Evolutionary conservation across 1,139 yeast species (phyloP).

Genomic region (Kurtzmaniella quercitrusa): DNA sequence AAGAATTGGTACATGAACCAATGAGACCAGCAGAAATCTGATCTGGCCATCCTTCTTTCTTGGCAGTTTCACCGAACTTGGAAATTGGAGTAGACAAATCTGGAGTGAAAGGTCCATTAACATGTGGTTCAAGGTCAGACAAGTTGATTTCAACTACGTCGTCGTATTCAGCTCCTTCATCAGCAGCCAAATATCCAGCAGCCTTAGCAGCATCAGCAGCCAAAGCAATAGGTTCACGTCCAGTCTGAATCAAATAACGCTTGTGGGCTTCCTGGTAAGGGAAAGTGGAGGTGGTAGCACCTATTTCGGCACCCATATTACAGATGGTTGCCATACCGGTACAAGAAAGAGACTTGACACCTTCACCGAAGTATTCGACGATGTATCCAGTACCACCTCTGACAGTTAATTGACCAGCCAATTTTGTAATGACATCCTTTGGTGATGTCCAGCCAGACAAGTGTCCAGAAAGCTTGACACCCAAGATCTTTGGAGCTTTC

Average conservation of each 20-base stretch:
- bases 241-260: constrained; percentile 76
- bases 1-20: constrained; percentile 97
- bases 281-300: constrained; percentile 96
- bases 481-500: constrained; percentile 90
- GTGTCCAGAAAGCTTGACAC: constrained; percentile 85
- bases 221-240: constrained; percentile 75
- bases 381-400: constrained; percentile 97
- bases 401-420: constrained; percentile 88
- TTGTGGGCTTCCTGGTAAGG: constrained; percentile 89
- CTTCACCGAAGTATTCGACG: constrained; percentile 94
- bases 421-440: constrained; percentile 86
- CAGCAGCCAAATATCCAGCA: constrained; percentile 68
- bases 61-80: constrained; percentile 59
- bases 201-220: constrained; percentile 68
- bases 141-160: constrained; percentile 77
- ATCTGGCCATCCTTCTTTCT: constrained; percentile 75
- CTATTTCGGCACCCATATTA: constrained; percentile 99
- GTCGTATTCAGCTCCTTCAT: constrained; percentile 79
- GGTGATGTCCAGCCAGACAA: constrained; percentile 93
- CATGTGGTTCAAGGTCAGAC: constrained; percentile 75
- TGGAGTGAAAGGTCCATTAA: constrained; percentile 94
- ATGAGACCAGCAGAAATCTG: constrained; percentile 84
- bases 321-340: constrained; percentile 99
- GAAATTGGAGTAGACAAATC: constrained; percentile 88
- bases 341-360: constrained; percentile 80